These are phyloP conservation scores for Micractinium sp. DNA, from an alignment of 139 green algal species.

Conservation along the genomic window DNA sequence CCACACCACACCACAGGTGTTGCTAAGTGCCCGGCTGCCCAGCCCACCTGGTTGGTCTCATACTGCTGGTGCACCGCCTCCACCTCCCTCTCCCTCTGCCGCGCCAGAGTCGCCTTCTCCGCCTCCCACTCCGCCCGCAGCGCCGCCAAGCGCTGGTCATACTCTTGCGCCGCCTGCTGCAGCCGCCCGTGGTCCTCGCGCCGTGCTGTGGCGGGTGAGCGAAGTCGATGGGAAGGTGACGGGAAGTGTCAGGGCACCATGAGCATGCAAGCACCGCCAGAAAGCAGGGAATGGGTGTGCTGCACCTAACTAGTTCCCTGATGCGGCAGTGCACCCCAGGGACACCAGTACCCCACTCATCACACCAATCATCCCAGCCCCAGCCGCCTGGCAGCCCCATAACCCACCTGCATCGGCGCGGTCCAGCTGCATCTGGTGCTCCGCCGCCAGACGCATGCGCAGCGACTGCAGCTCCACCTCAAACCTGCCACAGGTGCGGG, in stretches of 20 bases:
- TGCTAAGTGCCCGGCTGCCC: too few species aligned
- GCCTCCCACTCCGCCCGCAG: slow-evolving; percentile 27
- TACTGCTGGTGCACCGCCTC: slow-evolving; percentile 25
- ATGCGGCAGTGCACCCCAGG: background rate
- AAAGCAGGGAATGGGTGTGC: too few species aligned
- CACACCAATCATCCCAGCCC: background rate
- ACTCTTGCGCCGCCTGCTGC: background rate
- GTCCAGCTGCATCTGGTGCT: slow-evolving; percentile 41
- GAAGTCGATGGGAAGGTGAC: background rate
- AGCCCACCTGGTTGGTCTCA: slow-evolving; percentile 24
- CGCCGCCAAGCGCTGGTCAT: slow-evolving; percentile 39
- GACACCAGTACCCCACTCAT: background rate
- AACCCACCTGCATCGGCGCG: slow-evolving; percentile 13
- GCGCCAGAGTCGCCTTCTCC: slow-evolving; percentile 25
- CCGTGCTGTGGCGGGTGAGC: background rate
- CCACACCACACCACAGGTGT: too few species aligned
- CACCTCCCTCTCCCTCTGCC: slow-evolving; percentile 33
- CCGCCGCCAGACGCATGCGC: slow-evolving; percentile 30
- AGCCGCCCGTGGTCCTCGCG: slow-evolving; percentile 17
- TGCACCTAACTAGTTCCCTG: too few species aligned
- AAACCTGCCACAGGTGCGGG: slow-evolving; percentile 10
- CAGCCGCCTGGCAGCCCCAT: background rate
- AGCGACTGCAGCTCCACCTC: slow-evolving; percentile 33
- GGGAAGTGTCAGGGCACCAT: background rate
- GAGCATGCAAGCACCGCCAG: background rate